Conservation (phyloP, 768 basidiomycete species). For the Pisolithus orientalis region DNA sequence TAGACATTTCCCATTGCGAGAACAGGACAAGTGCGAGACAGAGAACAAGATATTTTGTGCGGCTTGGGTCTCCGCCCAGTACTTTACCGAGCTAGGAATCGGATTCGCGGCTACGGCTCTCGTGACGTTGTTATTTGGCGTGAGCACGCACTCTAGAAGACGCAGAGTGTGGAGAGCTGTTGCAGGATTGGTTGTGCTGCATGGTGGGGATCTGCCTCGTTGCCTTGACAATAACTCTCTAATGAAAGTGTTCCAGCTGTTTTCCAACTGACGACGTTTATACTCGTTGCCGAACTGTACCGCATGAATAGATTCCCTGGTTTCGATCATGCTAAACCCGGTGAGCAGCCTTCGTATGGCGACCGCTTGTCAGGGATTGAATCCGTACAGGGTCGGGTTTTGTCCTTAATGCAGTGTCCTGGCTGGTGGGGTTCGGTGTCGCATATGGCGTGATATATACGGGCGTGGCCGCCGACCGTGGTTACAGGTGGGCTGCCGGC, state of each 20-base stretch:
- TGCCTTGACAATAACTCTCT: background rate
- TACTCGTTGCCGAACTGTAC: slow-evolving; percentile 58
- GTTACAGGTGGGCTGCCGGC: slow-evolving; percentile 68
- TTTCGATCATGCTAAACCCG: slow-evolving; percentile 54
- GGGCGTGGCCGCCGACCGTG: slow-evolving; percentile 46
- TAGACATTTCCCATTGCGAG: slow-evolving; percentile 56
- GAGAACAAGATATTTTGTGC: slow-evolving; percentile 57
- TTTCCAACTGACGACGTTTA: slow-evolving; percentile 57
- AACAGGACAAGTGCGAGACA: slow-evolving; percentile 39
- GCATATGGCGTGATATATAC: slow-evolving; percentile 51
- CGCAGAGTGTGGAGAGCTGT: slow-evolving; percentile 74
- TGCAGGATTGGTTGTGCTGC: slow-evolving; percentile 55
- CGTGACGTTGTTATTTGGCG: slow-evolving; percentile 55
- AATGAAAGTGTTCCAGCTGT: slow-evolving; percentile 32
- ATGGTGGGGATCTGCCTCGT: slow-evolving; percentile 34
- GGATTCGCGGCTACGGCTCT: slow-evolving; percentile 59
- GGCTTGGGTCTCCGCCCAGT: slow-evolving; percentile 66
- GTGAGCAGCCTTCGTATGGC: slow-evolving; percentile 32
- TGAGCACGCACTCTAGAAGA: slow-evolving; percentile 67
- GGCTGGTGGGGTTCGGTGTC: slow-evolving; percentile 51
- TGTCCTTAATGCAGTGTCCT: slow-evolving; percentile 52
- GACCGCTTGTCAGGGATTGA: background rate
- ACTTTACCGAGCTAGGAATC: slow-evolving; percentile 55
- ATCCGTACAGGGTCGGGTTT: slow-evolving; percentile 50
- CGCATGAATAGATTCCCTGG: slow-evolving; percentile 36